Conservation (phyloP, 305 asterid species). For the Fraxinus paxiana region DNA sequence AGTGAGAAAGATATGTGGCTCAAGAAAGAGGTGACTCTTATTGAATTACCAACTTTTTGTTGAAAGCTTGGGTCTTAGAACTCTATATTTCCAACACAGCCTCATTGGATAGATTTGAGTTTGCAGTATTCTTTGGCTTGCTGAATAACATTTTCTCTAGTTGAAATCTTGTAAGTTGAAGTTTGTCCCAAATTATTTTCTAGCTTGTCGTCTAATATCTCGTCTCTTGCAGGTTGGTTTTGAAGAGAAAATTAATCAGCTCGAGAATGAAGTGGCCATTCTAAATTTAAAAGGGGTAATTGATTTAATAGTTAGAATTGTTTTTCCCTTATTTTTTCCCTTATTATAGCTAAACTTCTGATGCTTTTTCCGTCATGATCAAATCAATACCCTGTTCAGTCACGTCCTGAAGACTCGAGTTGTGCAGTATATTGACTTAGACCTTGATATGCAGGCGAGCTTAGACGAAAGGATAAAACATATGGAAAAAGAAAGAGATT, state of each 20-base stretch:
- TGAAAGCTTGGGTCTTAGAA: constrained; percentile 4
- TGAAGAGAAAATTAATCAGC: constrained; percentile 39
- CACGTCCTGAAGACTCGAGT: neutral
- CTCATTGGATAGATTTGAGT: neutral
- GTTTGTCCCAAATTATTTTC: constrained; percentile 1
- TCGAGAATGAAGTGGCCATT: constrained; percentile 44
- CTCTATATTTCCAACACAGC: constrained; percentile 9
- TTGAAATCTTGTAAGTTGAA: constrained; percentile 2
- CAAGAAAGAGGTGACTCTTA: constrained; percentile 39
- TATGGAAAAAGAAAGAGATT: constrained; percentile 48
- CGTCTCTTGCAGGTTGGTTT: constrained; percentile 40
- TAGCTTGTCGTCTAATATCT: neutral
- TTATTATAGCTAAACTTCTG: neutral
- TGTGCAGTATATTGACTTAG: neutral
- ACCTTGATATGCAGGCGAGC: constrained; percentile 33
- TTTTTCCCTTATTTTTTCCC: constrained; percentile 13
- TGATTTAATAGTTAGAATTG: constrained; percentile 5
- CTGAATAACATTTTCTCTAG: neutral
- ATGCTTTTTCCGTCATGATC: neutral
- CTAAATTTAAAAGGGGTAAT: constrained; percentile 47
- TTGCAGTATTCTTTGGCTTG: constrained; percentile 11
- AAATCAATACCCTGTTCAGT: neutral
- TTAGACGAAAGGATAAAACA: constrained; percentile 46
- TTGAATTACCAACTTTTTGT: constrained; percentile 1
- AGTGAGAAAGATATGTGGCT: constrained; percentile 44